Conservation (phyloP, 306 rosid genomes). For the Trichosanthes cucumerina region DNA sequence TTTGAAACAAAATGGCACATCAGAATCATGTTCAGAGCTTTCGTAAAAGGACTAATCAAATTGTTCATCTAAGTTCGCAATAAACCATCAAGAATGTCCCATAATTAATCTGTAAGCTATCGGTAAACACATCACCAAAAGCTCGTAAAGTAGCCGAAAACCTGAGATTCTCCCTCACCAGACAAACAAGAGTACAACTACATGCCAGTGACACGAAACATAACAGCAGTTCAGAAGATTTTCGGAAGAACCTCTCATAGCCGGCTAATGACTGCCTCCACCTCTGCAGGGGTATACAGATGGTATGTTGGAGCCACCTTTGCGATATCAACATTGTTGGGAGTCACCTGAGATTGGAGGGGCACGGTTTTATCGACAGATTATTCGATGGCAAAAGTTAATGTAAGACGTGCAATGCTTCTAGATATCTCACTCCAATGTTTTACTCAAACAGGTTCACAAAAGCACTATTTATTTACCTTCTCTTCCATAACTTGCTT, state of each 20-base stretch:
- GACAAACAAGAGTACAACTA: conserved; percentile 1
- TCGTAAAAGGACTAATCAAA: not conserved
- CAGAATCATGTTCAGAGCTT: not conserved
- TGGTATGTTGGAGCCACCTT: conserved; percentile 83
- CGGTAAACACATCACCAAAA: not conserved
- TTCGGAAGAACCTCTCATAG: conserved; percentile 31
- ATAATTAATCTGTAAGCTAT: not conserved
- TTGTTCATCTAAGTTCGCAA: not conserved
- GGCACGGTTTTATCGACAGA: not conserved
- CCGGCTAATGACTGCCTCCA: conserved; percentile 84
- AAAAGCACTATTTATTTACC: conserved; percentile 30
- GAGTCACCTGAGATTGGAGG: conserved; percentile 55
- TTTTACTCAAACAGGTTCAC: not conserved
- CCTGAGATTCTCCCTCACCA: conserved; percentile 3
- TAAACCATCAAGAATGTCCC: conserved; percentile 9
- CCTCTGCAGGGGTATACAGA: conserved; percentile 78
- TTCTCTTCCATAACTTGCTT: conserved; percentile 99
- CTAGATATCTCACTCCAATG: not conserved
- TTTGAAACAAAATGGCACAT: not conserved
- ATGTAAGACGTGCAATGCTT: not conserved
- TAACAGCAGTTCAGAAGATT: not conserved
- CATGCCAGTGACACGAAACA: conserved; percentile 3
- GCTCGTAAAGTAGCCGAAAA: not conserved
- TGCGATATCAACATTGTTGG: conserved; percentile 90
- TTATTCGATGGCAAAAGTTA: not conserved